Evolutionary conservation across 805 yeast genomes (phyloP).

Genomic region (Barnettozyma salicaria): DNA sequence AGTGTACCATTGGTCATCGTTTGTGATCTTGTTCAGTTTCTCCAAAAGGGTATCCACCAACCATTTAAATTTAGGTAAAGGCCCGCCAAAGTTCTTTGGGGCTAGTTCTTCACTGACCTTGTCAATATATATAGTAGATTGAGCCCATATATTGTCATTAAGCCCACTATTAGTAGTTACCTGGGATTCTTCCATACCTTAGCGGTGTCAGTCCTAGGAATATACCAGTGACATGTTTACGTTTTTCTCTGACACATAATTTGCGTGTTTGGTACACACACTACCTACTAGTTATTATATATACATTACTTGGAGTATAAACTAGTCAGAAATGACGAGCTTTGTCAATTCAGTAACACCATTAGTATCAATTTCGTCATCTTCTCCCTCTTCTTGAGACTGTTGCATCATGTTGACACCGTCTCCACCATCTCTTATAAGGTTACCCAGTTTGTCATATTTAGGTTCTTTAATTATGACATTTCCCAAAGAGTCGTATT

Average conservation of each 20-base stretch:
- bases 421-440: slow-evolving; percentile 10
- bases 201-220: too few relatives aligned
- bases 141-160: slow-evolving; percentile 1
- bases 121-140: slow-evolving; percentile 3
- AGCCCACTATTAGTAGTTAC: slow-evolving; percentile 3
- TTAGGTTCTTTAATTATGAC: slow-evolving; percentile 17
- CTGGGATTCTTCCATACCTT: too few relatives aligned
- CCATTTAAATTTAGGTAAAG: slow-evolving; percentile 35
- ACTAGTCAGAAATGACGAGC: too few relatives aligned
- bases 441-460: slow-evolving; percentile 21
- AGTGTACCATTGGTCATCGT: slow-evolving; percentile 11
- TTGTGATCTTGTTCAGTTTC: slow-evolving; percentile 23
- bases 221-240: neutral
- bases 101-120: slow-evolving; percentile 5
- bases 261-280: too few relatives aligned
- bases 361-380: neutral
- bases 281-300: too few relatives aligned
- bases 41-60: slow-evolving; percentile 29
- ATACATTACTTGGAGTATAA: too few relatives aligned
- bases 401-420: neutral
- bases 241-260: too few relatives aligned
- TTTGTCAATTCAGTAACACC: too few relatives aligned
- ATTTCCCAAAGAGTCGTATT: slow-evolving; percentile 21
- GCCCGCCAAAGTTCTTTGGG: slow-evolving; percentile 22
- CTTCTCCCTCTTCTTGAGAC: slow-evolving; percentile 1